Evolutionary conservation across 163 green algal genomes (phyloP).

Genomic region (Trebouxiophyceae sp.): DNA sequence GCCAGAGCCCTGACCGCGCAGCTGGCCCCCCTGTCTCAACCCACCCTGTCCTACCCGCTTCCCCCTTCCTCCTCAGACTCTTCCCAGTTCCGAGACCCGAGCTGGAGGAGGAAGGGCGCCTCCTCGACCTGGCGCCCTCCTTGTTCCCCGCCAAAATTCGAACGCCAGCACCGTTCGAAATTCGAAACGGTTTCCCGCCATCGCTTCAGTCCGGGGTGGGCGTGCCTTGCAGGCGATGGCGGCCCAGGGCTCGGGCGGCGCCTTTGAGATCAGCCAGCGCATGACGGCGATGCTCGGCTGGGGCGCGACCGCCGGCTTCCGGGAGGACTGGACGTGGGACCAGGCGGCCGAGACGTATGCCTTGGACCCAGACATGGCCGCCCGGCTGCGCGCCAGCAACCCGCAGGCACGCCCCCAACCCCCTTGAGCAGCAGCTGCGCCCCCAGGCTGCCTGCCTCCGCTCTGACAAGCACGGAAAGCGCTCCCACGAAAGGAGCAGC

Average conservation of each 20-base stretch:
- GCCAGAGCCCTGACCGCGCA: too few species aligned
- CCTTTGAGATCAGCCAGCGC: conserved; percentile 90
- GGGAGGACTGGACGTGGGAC: conserved; percentile 88
- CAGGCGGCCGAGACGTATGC: conserved; percentile 68
- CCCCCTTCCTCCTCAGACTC: too few species aligned
- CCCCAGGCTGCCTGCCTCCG: not conserved
- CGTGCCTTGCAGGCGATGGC: conserved; percentile 84
- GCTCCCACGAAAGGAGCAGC: not conserved
- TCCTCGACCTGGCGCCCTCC: too few species aligned
- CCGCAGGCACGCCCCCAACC: conserved; percentile 42
- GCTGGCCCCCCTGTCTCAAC: too few species aligned
- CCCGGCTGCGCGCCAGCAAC: conserved; percentile 76
- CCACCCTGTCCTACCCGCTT: too few species aligned
- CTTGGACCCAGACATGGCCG: conserved; percentile 82
- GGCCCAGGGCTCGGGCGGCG: conserved; percentile 82
- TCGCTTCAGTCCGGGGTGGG: too few species aligned
- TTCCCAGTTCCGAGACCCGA: too few species aligned
- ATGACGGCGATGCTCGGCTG: conserved; percentile 95
- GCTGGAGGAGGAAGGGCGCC: too few species aligned
- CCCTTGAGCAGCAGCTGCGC: not conserved
- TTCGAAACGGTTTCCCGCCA: too few species aligned
- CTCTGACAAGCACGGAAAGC: not conserved
- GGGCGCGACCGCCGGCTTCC: conserved; percentile 83
- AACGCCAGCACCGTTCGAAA: too few species aligned
- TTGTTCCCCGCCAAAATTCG: too few species aligned